Evolutionary conservation across 2,329 filamentous ascomycete species (phyloP), one percentile per base, ranked within the genome.

Genomic region (Xylariomycetidae sp.): DNA sequence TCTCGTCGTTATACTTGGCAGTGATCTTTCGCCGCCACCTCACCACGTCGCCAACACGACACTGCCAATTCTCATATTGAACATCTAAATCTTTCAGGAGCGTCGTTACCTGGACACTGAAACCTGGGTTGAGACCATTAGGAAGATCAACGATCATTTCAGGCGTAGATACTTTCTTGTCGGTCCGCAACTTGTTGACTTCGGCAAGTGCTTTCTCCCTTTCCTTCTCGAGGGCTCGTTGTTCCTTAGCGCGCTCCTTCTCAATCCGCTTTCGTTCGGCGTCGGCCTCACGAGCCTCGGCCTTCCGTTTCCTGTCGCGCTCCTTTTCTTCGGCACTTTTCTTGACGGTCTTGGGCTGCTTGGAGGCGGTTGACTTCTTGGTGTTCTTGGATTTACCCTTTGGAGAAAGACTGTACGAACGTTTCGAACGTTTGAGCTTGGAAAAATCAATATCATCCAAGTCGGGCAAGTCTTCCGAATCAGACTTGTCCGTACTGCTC

Each of bases 71-170:
- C 16, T 58, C 50, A 37, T 64, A 58, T 31, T 74, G 55, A 8
- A 77, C 70, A 11, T 67, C 59, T 3, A 79, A 49, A 2, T 69
- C 64, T 3, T 59, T 53, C 1, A 83, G 62, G n/a, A 80, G 59
- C 1, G 63, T 55, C 34, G 70, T 59, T 5, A 73, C 56, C 29
- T 74, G 70, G 2, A 66, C 56, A 16, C 53, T 63, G 16, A 70
- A 51, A 1, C 58, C 63, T 0, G 67, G 56, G 15, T 71, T 59
- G 2, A 90, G 60, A 2, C 69, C 70, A 0, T 61, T 58, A 0
- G 85, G 74, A 16, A 90, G 63, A 46, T 86, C 76, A 2, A 88
- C 69, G 31, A 90, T 80, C 85, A 92, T 90, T 56, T 92, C 85
- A 0, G 72, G 72, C 0, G 79, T 75, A 0, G 84, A 83, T 1